Evolutionary conservation across 192 early-diverging fungal genomes (phyloP).

Genomic region (Umbelopsis ramanniana): DNA sequence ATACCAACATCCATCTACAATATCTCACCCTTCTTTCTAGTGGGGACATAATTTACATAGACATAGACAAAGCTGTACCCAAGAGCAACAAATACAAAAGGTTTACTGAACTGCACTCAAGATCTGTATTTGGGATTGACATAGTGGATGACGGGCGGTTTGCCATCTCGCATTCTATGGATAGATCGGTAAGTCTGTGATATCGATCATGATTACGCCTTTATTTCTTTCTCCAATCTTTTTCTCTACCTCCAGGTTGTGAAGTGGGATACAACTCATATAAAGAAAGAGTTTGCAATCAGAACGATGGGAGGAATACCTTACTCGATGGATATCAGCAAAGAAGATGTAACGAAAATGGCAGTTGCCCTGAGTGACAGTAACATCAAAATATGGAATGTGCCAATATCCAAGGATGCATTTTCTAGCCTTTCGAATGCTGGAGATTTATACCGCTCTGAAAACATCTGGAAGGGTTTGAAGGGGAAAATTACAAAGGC

Average conservation of each 20-base stretch:
- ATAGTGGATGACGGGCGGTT: background rate
- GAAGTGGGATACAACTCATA: background rate
- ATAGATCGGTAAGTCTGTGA: background rate
- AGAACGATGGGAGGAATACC: slow-evolving; percentile 8
- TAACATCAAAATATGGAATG: slow-evolving; percentile 15
- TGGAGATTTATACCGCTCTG: slow-evolving; percentile 40
- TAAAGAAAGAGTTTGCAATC: background rate
- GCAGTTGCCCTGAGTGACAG: slow-evolving; percentile 4
- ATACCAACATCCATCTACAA: background rate
- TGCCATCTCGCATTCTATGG: slow-evolving; percentile 8
- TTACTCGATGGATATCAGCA: slow-evolving; percentile 4
- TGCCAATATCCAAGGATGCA: background rate
- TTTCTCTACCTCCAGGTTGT: background rate
- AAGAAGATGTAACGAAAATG: background rate
- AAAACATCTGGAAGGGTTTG: slow-evolving; percentile 43
- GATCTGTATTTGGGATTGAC: background rate
- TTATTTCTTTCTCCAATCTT: background rate
- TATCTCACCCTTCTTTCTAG: background rate
- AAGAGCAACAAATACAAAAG: background rate
- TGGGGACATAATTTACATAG: background rate
- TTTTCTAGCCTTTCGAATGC: background rate
- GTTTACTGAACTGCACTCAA: background rate
- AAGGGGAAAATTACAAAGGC: slow-evolving; percentile 43
- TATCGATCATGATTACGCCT: background rate
- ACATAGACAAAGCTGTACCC: background rate